Conservation (phyloP, 495 filamentous ascomycete species). For the Hypoxylon fragiforme region DNA sequence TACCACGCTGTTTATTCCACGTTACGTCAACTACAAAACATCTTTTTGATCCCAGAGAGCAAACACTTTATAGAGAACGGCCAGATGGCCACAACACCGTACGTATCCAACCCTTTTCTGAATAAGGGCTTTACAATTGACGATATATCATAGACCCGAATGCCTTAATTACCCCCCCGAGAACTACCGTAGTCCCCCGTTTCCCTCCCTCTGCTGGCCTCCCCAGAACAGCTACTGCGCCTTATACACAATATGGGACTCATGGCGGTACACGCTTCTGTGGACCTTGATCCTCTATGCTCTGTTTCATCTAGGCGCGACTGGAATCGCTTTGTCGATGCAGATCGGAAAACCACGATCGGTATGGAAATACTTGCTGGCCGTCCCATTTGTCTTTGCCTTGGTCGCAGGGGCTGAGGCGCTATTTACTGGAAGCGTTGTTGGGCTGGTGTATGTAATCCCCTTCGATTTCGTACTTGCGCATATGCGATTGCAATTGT, state of each 20-base stretch:
- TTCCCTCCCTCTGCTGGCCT: slow-evolving; percentile 71
- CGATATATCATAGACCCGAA: slow-evolving; percentile 23
- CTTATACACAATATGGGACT: slow-evolving; percentile 77
- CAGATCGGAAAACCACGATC: slow-evolving; percentile 58
- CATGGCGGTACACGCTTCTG: slow-evolving; percentile 88
- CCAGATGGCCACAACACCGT: slow-evolving; percentile 32
- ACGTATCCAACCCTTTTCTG: not conserved
- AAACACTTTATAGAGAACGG: no score
- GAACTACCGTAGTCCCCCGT: slow-evolving; percentile 72
- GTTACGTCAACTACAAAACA: no score
- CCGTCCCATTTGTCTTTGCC: slow-evolving; percentile 74
- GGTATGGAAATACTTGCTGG: slow-evolving; percentile 76
- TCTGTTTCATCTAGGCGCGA: slow-evolving; percentile 69
- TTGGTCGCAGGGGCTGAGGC: slow-evolving; percentile 79
- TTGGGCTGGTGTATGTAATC: slow-evolving; percentile 81
- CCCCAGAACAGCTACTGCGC: slow-evolving; percentile 59
- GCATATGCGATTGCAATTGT: slow-evolving; percentile 31
- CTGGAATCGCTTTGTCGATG: slow-evolving; percentile 71
- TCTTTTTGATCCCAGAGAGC: no score
- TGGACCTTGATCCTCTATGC: slow-evolving; percentile 81
- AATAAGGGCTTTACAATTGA: not conserved
- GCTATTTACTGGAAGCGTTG: slow-evolving; percentile 81
- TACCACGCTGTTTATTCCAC: no score
- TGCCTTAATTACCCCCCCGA: slow-evolving; percentile 57
- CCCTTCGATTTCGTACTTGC: not conserved